Evolutionary conservation across 83 land plant species (phyloP), one percentile per base, ranked within the genome.

Genomic region (Isoetes engelmannii): DNA sequence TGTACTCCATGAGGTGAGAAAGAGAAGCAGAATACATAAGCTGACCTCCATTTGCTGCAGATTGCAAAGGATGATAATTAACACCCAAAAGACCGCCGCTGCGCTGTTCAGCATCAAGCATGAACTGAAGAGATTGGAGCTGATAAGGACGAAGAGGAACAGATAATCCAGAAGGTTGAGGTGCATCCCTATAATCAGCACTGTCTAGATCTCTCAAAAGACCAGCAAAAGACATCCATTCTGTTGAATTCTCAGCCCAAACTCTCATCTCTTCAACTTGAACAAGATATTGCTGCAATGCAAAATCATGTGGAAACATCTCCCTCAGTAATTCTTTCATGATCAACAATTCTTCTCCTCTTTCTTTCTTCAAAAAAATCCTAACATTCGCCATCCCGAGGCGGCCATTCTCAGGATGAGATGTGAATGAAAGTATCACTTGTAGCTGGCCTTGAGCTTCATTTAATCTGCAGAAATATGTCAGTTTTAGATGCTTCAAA

Each of bases 101-200:
- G 51, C 80, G 58, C 20, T 68, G 81, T 45, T 80, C 82, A 7
- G 80, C 69, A 60, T 80, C 80, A 41, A 80, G 71, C 82, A 80
- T 80, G 63, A 80, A 80, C 70, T 80, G 82, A 53, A 80, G 55
- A 43, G 79, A 80, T 61, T 80, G 82, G 4, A 78, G 71, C 71
- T 80, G 82, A 61, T 80, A 80, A 13, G 82, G 80, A 42, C 82
- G 73, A 3, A 80, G 68, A 5, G 82, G 82, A 47, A 80, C 82
- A 8, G 82, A 64, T 0, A 80, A 66, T 6, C 82, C 82, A 41
- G 69, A 5, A 12, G 79, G 82, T 57, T 80, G 82, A 15, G 65
- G 49, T 37, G 79, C 79, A 49, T 75, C 82, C 37, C 47, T 12
- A 66, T 80, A 80, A 42, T 64, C 74, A 61, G 67, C 72, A 55